Evolutionary conservation across 176 grass and related monocot species (phyloP).

Genomic region (Eleusine indica): DNA sequence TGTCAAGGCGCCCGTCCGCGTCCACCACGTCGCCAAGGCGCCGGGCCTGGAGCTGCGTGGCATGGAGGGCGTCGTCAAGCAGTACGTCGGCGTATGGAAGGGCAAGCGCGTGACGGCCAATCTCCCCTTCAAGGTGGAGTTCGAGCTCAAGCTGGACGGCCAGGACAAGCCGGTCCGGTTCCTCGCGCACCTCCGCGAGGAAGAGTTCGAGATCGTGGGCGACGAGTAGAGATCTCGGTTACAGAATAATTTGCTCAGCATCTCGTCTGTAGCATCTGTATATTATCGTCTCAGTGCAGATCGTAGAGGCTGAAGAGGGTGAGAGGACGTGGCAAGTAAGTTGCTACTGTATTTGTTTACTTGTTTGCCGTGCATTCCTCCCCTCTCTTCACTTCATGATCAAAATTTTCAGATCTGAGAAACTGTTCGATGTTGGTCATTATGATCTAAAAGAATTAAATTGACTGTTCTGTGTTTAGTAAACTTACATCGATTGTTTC

Average conservation of each 20-base stretch:
- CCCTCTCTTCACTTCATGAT: slow-evolving; percentile 38
- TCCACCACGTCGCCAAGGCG: slow-evolving; percentile 83
- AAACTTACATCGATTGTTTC: slow-evolving; percentile 14
- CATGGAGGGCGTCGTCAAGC: slow-evolving; percentile 80
- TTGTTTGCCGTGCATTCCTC: slow-evolving; percentile 10
- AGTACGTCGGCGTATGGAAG: slow-evolving; percentile 79
- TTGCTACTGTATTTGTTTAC: slow-evolving; percentile 30
- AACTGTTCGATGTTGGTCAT: slow-evolving; percentile 18
- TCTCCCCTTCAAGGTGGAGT: slow-evolving; percentile 83
- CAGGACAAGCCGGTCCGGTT: slow-evolving; percentile 72
- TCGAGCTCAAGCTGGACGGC: slow-evolving; percentile 57
- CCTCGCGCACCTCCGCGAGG: slow-evolving; percentile 81
- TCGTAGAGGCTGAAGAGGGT: slow-evolving; percentile 9
- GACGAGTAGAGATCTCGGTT: slow-evolving; percentile 37
- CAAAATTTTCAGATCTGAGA: slow-evolving; percentile 43
- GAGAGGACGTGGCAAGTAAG: slow-evolving; percentile 47
- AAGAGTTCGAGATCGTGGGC: slow-evolving; percentile 85
- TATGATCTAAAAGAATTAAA: slow-evolving; percentile 35
- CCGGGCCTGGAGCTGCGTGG: slow-evolving; percentile 78
- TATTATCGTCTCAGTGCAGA: slow-evolving; percentile 32
- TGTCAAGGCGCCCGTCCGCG: slow-evolving; percentile 66
- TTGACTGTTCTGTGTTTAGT: slow-evolving; percentile 1
- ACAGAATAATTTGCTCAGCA: slow-evolving; percentile 33
- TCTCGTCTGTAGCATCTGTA: slow-evolving; percentile 29
- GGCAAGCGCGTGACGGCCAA: slow-evolving; percentile 82